Evolutionary conservation across 192 early-diverging fungal species (phyloP).

Genomic region (Radiomyces spectabilis): DNA sequence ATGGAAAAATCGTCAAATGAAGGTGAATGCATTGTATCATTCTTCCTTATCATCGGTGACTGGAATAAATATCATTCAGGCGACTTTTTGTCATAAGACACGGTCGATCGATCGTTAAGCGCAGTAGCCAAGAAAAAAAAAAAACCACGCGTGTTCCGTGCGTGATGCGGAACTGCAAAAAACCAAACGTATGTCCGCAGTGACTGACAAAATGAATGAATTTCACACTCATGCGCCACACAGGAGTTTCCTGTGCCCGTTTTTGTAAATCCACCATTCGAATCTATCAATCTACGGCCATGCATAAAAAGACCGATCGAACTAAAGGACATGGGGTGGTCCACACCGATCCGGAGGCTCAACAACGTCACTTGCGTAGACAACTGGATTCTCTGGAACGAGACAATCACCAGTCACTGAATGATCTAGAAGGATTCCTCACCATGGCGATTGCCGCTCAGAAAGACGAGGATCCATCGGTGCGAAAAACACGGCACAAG

Average conservation of each 20-base stretch:
- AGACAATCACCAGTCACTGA: slow-evolving; percentile 44
- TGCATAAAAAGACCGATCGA: slow-evolving; percentile 5
- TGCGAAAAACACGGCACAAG: not conserved
- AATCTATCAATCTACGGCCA: not conserved
- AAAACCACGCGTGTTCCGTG: not conserved
- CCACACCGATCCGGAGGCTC: slow-evolving; percentile 19
- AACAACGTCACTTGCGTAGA: slow-evolving; percentile 29
- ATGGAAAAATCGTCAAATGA: not conserved
- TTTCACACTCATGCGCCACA: not conserved
- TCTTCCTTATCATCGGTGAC: not conserved
- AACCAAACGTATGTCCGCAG: too few relatives aligned
- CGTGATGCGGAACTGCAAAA: too few relatives aligned
- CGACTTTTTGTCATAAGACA: not conserved
- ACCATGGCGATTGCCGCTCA: slow-evolving; percentile 34
- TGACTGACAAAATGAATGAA: too few relatives aligned
- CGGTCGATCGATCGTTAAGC: not conserved
- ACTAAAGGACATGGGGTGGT: not conserved
- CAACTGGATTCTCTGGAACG: slow-evolving; percentile 45
- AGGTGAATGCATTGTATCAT: not conserved
- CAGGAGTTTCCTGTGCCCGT: not conserved
- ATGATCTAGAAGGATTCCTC: slow-evolving; percentile 42
- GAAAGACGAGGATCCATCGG: slow-evolving; percentile 10
- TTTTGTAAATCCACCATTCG: not conserved
- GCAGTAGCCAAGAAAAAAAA: not conserved
- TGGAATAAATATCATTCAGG: not conserved